phyloP scores from a whole-genome alignment of 2,329 filamentous ascomycete genomes.

The Pseudocercospora fijiensis region DNA sequence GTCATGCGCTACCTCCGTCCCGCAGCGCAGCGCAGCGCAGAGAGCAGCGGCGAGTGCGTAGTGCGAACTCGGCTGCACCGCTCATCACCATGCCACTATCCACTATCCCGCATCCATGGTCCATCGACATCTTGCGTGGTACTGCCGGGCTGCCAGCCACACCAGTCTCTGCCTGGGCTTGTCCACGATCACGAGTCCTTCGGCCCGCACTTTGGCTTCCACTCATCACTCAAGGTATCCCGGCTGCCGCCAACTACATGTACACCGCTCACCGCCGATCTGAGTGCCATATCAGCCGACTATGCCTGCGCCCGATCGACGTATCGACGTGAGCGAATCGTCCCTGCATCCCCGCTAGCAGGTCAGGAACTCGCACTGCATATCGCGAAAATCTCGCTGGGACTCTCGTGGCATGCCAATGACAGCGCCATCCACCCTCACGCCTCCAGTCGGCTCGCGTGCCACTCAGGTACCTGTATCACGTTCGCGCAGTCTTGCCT shows the following conservation, averaged over 20 bases:
- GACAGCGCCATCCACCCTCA: background rate
- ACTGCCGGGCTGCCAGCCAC: background rate
- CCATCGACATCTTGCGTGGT: background rate
- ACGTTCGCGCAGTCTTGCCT: background rate
- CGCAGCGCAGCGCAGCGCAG: background rate
- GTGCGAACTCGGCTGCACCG: background rate
- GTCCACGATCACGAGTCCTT: background rate
- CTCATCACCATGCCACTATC: too few species aligned
- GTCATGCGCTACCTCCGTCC: background rate
- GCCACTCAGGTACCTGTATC: background rate
- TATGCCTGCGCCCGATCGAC: background rate
- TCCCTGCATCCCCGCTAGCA: background rate
- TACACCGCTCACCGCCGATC: conserved; percentile 4
- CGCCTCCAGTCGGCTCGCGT: background rate
- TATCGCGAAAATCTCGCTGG: background rate
- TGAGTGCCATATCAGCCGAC: background rate
- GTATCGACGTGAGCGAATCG: background rate
- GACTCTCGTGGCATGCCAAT: background rate
- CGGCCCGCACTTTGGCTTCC: background rate
- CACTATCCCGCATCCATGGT: too few species aligned
- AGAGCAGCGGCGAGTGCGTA: background rate
- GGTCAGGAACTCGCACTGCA: background rate
- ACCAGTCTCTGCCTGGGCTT: background rate
- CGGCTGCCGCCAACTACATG: background rate
- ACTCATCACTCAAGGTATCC: background rate